Percentiles rank a stretch among this genome's conserved stretches.
phyloP scores from a whole-genome alignment of 2,329 filamentous ascomycete genomes.

The Aspergillus carbonarius region DNA sequence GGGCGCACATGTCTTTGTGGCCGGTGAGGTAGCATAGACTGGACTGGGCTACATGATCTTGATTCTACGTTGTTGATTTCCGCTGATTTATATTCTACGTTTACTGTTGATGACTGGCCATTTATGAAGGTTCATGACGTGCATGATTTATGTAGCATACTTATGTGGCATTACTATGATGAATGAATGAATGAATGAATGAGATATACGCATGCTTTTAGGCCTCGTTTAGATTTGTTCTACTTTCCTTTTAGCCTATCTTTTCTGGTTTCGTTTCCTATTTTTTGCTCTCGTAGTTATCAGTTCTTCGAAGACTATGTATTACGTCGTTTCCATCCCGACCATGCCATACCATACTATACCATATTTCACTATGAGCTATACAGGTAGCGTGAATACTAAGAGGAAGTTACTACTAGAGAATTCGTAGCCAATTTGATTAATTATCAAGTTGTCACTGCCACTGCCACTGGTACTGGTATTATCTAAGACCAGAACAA shows the following conservation, averaged over 20 bases:
- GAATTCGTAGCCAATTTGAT: no score
- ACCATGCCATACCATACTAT: neutral
- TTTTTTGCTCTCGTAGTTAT: neutral
- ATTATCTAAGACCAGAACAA: no score
- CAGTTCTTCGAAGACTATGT: no score
- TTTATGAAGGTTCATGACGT: neutral
- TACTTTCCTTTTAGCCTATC: no score
- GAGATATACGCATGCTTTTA: neutral
- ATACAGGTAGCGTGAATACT: no score
- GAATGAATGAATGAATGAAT: neutral
- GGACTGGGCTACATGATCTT: neutral
- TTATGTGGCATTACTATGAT: neutral
- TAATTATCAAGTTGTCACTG: no score
- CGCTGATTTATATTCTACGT: neutral
- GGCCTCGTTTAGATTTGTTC: no score
- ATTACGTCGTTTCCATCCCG: no score
- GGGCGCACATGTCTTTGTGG: slow-evolving; percentile 66
- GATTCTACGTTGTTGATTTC: neutral
- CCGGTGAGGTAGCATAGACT: slow-evolving; percentile 36
- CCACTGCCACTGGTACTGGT: no score
- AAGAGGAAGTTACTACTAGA: no score
- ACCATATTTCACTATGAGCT: neutral
- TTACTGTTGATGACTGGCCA: neutral
- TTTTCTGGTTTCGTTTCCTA: neutral
- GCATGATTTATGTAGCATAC: neutral